phyloP scores from a whole-genome alignment of 495 filamentous ascomycete species.

The Neurospora sp. region DNA sequence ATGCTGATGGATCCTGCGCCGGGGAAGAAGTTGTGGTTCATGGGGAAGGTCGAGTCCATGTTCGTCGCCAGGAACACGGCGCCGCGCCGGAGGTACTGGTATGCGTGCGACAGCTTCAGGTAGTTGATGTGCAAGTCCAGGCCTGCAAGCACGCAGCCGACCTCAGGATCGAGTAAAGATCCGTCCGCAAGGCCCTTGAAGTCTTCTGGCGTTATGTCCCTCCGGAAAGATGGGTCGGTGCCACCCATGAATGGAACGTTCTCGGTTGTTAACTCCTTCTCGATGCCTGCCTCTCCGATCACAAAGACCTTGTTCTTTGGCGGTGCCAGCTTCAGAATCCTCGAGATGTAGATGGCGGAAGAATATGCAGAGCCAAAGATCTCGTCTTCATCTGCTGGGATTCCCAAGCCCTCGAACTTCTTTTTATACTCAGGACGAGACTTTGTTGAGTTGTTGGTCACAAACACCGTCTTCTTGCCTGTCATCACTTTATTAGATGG shows the following conservation, averaged over 20 bases:
- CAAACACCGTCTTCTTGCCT: slow-evolving; percentile 93
- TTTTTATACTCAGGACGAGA: slow-evolving; percentile 85
- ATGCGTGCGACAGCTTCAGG: slow-evolving; percentile 73
- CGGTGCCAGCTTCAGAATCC: slow-evolving; percentile 67
- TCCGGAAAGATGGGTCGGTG: slow-evolving; percentile 67
- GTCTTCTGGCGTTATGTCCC: slow-evolving; percentile 70
- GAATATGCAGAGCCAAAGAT: slow-evolving; percentile 95
- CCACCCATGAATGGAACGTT: slow-evolving; percentile 75
- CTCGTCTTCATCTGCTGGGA: slow-evolving; percentile 72
- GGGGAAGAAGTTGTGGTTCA: slow-evolving; percentile 71
- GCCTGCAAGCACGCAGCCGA: slow-evolving; percentile 80
- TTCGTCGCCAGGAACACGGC: slow-evolving; percentile 95
- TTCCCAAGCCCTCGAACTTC: slow-evolving; percentile 75
- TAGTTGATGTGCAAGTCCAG: slow-evolving; percentile 93
- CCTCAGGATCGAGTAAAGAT: slow-evolving; percentile 68
- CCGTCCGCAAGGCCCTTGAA: slow-evolving; percentile 67
- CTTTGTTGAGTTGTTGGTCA: slow-evolving; percentile 98
- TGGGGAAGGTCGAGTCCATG: slow-evolving; percentile 76
- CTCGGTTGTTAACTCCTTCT: slow-evolving; percentile 72
- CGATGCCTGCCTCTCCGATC: slow-evolving; percentile 83
- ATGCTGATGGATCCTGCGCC: slow-evolving; percentile 79
- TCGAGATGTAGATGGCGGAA: slow-evolving; percentile 89
- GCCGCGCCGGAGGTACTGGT: slow-evolving; percentile 72
- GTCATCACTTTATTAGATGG: slow-evolving; percentile 2
- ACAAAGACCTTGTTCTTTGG: slow-evolving; percentile 89